phyloP scores from a whole-genome alignment of 805 yeast species.

The Teunomyces cretensis region DNA sequence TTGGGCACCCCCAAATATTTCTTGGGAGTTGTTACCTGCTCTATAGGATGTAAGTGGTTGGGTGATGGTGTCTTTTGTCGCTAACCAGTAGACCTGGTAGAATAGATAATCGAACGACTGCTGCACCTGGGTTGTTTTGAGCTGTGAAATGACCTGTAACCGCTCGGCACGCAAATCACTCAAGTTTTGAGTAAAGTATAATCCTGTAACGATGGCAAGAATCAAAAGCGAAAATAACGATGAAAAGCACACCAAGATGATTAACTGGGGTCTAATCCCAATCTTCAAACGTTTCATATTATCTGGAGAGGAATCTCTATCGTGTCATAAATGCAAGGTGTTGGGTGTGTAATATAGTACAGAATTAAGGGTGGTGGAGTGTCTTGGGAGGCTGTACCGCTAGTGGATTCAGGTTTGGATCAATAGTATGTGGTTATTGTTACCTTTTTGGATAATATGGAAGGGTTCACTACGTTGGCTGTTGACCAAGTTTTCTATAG shows the following conservation, averaged over 20 bases:
- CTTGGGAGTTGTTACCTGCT: constrained; percentile 67
- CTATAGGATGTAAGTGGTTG: constrained; percentile 58
- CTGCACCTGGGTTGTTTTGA: constrained; percentile 75
- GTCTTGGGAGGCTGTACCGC: not conserved
- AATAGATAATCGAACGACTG: constrained; percentile 64
- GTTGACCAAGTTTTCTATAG: no score
- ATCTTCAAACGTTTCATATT: constrained; percentile 45
- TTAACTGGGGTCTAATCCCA: constrained; percentile 75
- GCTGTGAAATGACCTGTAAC: constrained; percentile 72
- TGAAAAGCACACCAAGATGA: constrained; percentile 65
- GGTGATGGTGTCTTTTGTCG: constrained; percentile 61
- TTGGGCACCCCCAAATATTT: constrained; percentile 44
- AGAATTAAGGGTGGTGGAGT: not conserved
- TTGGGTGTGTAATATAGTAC: not conserved
- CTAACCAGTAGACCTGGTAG: constrained; percentile 67
- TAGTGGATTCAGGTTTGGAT: no score
- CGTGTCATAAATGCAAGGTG: constrained; percentile 1
- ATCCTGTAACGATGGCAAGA: constrained; percentile 70
- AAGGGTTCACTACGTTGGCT: no score
- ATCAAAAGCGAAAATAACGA: constrained; percentile 69
- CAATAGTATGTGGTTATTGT: no score
- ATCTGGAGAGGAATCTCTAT: not conserved
- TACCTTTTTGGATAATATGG: no score
- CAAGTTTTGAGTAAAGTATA: constrained; percentile 66
- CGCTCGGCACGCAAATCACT: constrained; percentile 66